Evolutionary conservation across 371 early-diverging fungal species (phyloP).

Genomic region (Rhizomucor miehei): DNA sequence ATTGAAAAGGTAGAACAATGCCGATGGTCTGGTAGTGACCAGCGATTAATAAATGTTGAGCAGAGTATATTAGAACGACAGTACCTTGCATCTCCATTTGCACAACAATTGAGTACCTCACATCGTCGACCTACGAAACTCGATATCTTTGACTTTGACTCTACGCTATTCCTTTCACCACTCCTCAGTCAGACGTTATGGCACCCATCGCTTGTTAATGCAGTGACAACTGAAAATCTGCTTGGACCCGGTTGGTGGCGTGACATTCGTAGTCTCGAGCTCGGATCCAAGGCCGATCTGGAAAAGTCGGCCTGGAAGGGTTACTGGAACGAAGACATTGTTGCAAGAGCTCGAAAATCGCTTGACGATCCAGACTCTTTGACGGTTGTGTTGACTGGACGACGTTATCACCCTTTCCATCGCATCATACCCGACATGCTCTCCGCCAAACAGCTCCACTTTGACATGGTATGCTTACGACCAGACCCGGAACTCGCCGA

Average conservation of each 20-base stretch:
- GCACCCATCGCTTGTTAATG: conserved; percentile 52
- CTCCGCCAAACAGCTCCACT: conserved; percentile 29
- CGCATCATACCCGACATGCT: conserved; percentile 36
- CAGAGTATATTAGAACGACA: conserved; percentile 16
- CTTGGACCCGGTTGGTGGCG: conserved; percentile 72
- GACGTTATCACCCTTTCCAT: conserved; percentile 54
- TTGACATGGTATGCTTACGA: conserved; percentile 55
- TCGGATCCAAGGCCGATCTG: conserved; percentile 16
- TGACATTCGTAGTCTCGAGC: conserved; percentile 47
- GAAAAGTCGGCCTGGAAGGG: conserved; percentile 27
- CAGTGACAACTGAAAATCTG: conserved; percentile 54
- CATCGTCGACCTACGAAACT: conserved; percentile 20
- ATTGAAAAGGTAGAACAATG: too few relatives aligned
- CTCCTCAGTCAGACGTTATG: conserved; percentile 75
- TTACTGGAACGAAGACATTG: conserved; percentile 40
- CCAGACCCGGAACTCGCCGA: conserved; percentile 37
- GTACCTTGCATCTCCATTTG: conserved; percentile 11
- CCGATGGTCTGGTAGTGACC: too few relatives aligned
- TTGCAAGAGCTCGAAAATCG: conserved; percentile 23
- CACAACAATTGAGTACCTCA: neutral
- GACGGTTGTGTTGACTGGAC: conserved; percentile 57
- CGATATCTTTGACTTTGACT: conserved; percentile 84
- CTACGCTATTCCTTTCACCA: conserved; percentile 85
- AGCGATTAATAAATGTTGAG: neutral
- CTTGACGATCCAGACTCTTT: conserved; percentile 38